phyloP scores from a whole-genome alignment of 441 rosid genomes.

The Melastoma candidum region DNA sequence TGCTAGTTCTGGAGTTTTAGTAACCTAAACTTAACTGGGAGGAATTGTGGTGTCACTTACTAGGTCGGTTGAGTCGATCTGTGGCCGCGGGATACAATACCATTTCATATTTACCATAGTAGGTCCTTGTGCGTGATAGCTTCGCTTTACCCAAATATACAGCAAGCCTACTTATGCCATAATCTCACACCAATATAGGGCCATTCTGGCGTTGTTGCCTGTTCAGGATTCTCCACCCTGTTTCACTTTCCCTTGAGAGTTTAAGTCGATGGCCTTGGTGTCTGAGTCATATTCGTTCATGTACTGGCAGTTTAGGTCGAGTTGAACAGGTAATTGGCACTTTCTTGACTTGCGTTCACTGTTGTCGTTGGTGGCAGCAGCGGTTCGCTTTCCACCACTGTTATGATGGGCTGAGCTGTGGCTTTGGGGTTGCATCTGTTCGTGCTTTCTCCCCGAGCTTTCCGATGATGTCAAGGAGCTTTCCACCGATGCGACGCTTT shows the following conservation, averaged over 20 bases:
- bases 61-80: no score
- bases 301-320: conserved; percentile 50
- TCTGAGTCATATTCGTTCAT: conserved; percentile 31
- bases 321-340: conserved; percentile 14
- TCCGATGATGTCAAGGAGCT: conserved; percentile 91
- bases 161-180: conserved; percentile 25
- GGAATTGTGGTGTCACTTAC: no score
- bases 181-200: conserved; percentile 21
- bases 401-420: conserved; percentile 19
- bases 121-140: no score
- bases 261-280: conserved; percentile 38
- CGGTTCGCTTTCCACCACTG: conserved; percentile 43
- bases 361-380: conserved; percentile 24
- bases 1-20: no score
- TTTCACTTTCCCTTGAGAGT: conserved; percentile 29
- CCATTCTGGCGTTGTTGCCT: background rate
- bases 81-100: no score
- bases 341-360: conserved; percentile 22
- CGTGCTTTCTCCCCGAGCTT: conserved; percentile 40
- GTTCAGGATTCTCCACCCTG: conserved; percentile 15
- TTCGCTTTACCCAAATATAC: no score
- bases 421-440: conserved; percentile 22
- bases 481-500: conserved; percentile 54
- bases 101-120: no score
- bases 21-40: no score